Evolutionary conservation across 2,329 filamentous ascomycete species (phyloP).

Genomic region (Fusarium pseudonygamai): DNA sequence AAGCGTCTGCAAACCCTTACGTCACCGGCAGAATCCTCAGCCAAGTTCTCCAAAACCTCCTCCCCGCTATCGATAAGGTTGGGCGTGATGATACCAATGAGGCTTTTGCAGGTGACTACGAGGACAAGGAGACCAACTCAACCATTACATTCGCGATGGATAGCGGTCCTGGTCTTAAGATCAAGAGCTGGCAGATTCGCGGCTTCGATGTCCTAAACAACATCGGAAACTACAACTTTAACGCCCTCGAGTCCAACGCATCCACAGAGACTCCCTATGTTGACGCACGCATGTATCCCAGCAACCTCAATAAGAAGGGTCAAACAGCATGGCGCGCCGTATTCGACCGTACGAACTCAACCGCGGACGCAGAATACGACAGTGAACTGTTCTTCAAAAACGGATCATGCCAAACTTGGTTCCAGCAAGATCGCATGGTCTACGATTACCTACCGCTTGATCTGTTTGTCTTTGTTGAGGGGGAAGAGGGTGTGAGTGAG

Average conservation of each 20-base stretch:
- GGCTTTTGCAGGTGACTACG: slow-evolving; percentile 51
- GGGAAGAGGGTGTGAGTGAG: slow-evolving; percentile 13
- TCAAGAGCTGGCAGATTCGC: slow-evolving; percentile 52
- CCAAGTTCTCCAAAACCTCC: slow-evolving; percentile 46
- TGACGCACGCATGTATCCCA: slow-evolving; percentile 45
- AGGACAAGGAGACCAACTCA: slow-evolving; percentile 51
- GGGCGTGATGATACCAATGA: slow-evolving; percentile 48
- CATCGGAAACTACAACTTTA: slow-evolving; percentile 43
- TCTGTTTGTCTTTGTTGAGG: slow-evolving; percentile 44
- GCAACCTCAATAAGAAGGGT: slow-evolving; percentile 34
- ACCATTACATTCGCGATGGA: slow-evolving; percentile 52
- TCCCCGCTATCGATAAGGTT: slow-evolving; percentile 56
- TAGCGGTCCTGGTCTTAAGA: slow-evolving; percentile 50
- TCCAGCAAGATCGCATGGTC: slow-evolving; percentile 44
- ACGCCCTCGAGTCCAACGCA: slow-evolving; percentile 17
- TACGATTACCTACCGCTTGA: slow-evolving; percentile 47
- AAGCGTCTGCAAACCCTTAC: slow-evolving; percentile 34
- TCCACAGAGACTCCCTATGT: slow-evolving; percentile 19
- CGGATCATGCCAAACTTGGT: slow-evolving; percentile 46
- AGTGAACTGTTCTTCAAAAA: slow-evolving; percentile 42
- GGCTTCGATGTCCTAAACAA: slow-evolving; percentile 53
- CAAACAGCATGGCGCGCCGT: slow-evolving; percentile 48
- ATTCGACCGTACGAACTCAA: slow-evolving; percentile 36
- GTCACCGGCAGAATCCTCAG: slow-evolving; percentile 39
- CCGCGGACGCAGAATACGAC: slow-evolving; percentile 33